phyloP scores from a whole-genome alignment of 1,139 yeast genomes.

The Taphrina confusa region DNA sequence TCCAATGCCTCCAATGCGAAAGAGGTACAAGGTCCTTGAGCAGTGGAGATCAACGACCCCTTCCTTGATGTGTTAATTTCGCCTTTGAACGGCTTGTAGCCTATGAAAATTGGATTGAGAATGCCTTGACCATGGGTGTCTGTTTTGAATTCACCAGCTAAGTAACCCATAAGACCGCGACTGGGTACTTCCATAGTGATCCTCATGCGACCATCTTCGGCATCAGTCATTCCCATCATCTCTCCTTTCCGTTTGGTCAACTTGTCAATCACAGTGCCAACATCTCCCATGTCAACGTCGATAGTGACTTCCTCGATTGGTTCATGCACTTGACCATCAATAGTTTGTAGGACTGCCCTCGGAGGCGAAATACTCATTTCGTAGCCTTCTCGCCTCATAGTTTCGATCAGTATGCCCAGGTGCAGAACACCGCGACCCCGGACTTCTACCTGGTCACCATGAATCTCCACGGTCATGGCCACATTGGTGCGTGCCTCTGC shows the following conservation, averaged over 20 bases:
- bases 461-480: slow-evolving; percentile 15
- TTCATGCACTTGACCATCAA: slow-evolving; percentile 27
- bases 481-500: slow-evolving; percentile 35
- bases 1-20: slow-evolving; percentile 33
- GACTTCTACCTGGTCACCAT: slow-evolving; percentile 29
- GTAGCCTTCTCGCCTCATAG: slow-evolving; percentile 32
- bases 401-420: slow-evolving; percentile 31
- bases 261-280: slow-evolving; percentile 32
- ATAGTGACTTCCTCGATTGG: slow-evolving; percentile 31
- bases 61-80: slow-evolving; percentile 29
- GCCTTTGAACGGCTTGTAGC: slow-evolving; percentile 31
- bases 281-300: slow-evolving; percentile 27
- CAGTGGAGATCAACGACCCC: slow-evolving; percentile 29
- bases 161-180: slow-evolving; percentile 34
- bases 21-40: slow-evolving; percentile 24
- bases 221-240: slow-evolving; percentile 25
- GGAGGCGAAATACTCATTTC: slow-evolving; percentile 34
- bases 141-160: slow-evolving; percentile 35
- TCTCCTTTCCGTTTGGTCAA: slow-evolving; percentile 33
- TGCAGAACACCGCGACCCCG: slow-evolving; percentile 34
- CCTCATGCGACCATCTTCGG: slow-evolving; percentile 31
- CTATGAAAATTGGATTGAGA: slow-evolving; percentile 21
- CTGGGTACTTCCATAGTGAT: slow-evolving; percentile 30
- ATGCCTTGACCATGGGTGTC: slow-evolving; percentile 33
- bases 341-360: slow-evolving; percentile 18